Evolutionary conservation across 2,329 filamentous ascomycete genomes (phyloP), one percentile per base, ranked within the genome.

Genomic region (Monosporascus cannonballus): DNA sequence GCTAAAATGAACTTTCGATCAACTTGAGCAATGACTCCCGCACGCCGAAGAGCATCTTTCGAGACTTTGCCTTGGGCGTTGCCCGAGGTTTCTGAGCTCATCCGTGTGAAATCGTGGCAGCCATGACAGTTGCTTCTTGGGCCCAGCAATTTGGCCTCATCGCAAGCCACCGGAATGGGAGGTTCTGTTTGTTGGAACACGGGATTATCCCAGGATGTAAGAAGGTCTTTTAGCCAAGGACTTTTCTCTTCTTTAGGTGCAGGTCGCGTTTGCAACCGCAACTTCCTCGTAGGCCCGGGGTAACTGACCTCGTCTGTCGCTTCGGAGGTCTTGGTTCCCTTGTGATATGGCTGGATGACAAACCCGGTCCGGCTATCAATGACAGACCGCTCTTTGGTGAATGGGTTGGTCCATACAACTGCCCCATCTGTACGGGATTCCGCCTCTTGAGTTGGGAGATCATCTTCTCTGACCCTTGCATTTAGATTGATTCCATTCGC

Each of bases 1-100:
- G 84, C 75, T 1, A 99, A 71, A 17, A 99, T 87, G 65, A 96
- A 99, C 67, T 99, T 99, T 15, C 75, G 77, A 66, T 97, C 93
- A 1, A 99, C 86, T 64, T 99, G 94, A 0, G 84, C 78, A 42
- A 99, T 79, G 0, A 96, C 75, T 48, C 80, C 71, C 0, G 89
- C 88, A 7, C 70, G 64, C 2, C 68, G 65, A 8, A 96, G 72
- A 0, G 77, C 78, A 4, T 73, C 63, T 58, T 85, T 89, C 1
- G 85, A 88, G 1, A 96, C 68, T 11, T 74, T 73, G 0, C 75
- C 72, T 30, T 69, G 65, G 2, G 73, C 56, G 38, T 47, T 56
- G 37, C 63, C 61, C 2, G 67, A 60, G 44, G 52, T 44, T n/a
- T 62, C 60, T 11, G 59, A 44, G n/a, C 39, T 44, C 27, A 56